Percentiles rank a stretch among this genome's conserved stretches.
Conservation (phyloP, 73 alveolate genomes). For the Tetrahymena thermophila region DNA sequence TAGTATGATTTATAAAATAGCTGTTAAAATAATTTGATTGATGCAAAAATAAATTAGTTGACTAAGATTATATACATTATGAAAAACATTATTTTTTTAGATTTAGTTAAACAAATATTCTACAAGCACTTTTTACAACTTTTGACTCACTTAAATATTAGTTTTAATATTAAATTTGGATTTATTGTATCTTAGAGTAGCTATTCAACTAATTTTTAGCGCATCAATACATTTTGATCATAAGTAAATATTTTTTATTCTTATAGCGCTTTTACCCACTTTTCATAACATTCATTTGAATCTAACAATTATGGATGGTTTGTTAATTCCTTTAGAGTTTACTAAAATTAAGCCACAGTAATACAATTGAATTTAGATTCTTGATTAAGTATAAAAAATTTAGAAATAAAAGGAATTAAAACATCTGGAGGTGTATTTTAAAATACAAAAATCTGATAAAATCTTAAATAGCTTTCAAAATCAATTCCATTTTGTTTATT, state of each 20-base stretch:
- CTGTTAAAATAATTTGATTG: too few species aligned
- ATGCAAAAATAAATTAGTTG: too few species aligned
- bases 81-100: background rate
- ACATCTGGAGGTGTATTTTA: background rate
- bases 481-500: background rate
- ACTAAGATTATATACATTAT: too few species aligned
- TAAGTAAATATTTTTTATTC: background rate
- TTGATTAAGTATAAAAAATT: background rate
- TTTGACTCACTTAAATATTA: background rate
- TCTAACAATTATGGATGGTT: background rate
- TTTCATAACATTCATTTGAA: background rate
- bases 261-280: background rate
- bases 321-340: background rate
- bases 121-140: too few species aligned
- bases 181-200: background rate
- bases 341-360: background rate
- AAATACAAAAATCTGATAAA: background rate
- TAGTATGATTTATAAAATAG: too few species aligned
- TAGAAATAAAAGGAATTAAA: background rate
- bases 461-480: background rate
- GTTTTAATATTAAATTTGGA: background rate
- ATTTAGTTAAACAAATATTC: too few species aligned
- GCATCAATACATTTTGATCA: background rate
- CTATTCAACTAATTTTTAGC: background rate
- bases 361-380: background rate